Evolutionary conservation across 1,284 basidiomycete species (phyloP), one percentile per base, ranked within the genome.

Genomic region (Wolfiporia cocos): DNA sequence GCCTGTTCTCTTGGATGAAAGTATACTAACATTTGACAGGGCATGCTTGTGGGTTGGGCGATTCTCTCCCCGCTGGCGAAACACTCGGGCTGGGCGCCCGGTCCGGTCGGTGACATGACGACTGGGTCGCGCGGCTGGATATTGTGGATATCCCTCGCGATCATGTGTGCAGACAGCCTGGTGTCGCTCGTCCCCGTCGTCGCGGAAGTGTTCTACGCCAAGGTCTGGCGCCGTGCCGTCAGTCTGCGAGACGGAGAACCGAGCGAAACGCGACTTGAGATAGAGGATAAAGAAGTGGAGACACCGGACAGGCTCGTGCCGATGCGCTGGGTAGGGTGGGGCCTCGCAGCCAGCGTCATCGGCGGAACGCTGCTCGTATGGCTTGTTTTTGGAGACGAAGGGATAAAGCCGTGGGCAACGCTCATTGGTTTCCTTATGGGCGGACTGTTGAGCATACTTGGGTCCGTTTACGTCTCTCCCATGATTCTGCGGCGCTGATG

Each of bases 31-130:
- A 12, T 7, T 4, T 12, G 10, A 29, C 52, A 88, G 77, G 93
- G 94, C 28, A 96, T 96, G 86, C 52, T 98, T n/a, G 81, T 91
- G 1, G 94, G 94, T 11, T 98, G 95, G 94, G 92, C 78, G 3
- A 66, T 98, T 19, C 71, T 98, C 17, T 92, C 91, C 0, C 94
- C 94, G 0, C 57, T 97, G 10, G 78, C 92, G 1, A 92, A 92
- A 55, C 56, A 76, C 35, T 62, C 69, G 1, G 91, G 90, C 4
- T 96, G 93, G 93, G 92, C 93, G 0, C 90, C 92, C 20, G 93
- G 92, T 0, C 80, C 84, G 2, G 89, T 93, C 1, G 78, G 82
- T 0, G 87, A 91, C 51, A 90, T 92, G 72, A 76, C 83, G 2
- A 74, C 74, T 44, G 93, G 93, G 26, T 81, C 91, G 15, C 76